Percentiles rank a stretch among this genome's conserved stretches.
Evolutionary conservation across 2,329 filamentous ascomycete species (phyloP).

Genomic region (Fusarium abutilonis): DNA sequence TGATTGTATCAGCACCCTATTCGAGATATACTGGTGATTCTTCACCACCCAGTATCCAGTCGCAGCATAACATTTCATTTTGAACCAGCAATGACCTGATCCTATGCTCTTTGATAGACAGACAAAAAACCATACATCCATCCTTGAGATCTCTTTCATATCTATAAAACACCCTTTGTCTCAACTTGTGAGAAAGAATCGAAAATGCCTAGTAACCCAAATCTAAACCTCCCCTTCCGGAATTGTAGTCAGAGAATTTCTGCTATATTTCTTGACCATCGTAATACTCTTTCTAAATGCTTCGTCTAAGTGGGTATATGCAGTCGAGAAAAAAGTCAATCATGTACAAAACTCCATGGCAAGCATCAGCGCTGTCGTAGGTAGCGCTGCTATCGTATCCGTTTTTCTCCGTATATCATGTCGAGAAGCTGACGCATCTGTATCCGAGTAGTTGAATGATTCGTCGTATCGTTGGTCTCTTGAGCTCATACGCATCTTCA

Average conservation of each 20-base stretch:
- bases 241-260: slow-evolving; percentile 1
- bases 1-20: slow-evolving; percentile 17
- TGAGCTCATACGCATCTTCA: slow-evolving; percentile 45
- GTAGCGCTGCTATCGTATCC: slow-evolving; percentile 17
- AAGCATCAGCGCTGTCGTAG: slow-evolving; percentile 20
- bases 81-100: slow-evolving; percentile 3
- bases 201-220: not conserved
- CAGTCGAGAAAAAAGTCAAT: slow-evolving; percentile 28
- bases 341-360: slow-evolving; percentile 35
- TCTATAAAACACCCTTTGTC: slow-evolving; percentile 21
- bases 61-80: slow-evolving; percentile 10
- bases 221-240: slow-evolving; percentile 10
- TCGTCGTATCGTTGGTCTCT: slow-evolving; percentile 3
- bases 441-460: slow-evolving; percentile 8
- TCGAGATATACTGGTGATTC: slow-evolving; percentile 13
- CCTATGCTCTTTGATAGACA: slow-evolving; percentile 2
- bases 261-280: slow-evolving; percentile 6
- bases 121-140: slow-evolving; percentile 30
- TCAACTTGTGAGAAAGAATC: slow-evolving; percentile 9
- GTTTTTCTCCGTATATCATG: slow-evolving; percentile 27
- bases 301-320: slow-evolving; percentile 41
- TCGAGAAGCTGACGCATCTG: slow-evolving; percentile 19
- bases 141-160: slow-evolving; percentile 14
- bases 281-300: slow-evolving; percentile 32
- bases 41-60: slow-evolving; percentile 1